phyloP scores from a whole-genome alignment of 768 basidiomycete genomes.

The Agrocybe pediades region DNA sequence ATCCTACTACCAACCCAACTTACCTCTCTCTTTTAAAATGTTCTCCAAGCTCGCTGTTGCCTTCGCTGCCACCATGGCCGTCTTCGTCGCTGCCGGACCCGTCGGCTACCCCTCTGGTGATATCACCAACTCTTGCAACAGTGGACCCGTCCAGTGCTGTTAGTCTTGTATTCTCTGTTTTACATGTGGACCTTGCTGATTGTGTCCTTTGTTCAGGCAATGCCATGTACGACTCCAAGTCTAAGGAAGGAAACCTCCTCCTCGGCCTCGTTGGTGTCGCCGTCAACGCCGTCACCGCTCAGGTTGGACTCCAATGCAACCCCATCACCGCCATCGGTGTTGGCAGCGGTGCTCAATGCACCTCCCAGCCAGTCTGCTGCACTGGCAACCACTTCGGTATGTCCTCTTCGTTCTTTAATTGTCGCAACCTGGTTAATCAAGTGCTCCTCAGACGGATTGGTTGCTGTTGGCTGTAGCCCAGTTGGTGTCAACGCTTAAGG shows the following conservation, averaged over 20 bases:
- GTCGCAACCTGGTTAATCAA: background rate
- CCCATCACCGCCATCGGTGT: constrained; percentile 23
- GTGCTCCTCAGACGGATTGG: constrained; percentile 18
- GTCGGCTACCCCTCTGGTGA: constrained; percentile 6
- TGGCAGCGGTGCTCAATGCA: constrained; percentile 11
- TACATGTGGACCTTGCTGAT: background rate
- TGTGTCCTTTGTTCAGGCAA: constrained; percentile 14
- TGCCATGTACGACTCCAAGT: constrained; percentile 10
- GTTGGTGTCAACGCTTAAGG: constrained; percentile 27
- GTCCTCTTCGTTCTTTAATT: constrained; percentile 3
- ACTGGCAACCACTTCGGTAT: constrained; percentile 24
- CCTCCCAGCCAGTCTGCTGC: constrained; percentile 28
- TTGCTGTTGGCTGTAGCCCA: constrained; percentile 29
- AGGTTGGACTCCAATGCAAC: constrained; percentile 20
- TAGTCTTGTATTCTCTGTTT: background rate
- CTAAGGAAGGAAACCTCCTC: constrained; percentile 1
- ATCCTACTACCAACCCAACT: constrained; percentile 6
- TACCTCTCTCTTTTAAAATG: constrained; percentile 21
- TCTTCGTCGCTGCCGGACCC: constrained; percentile 31
- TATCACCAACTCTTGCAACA: constrained; percentile 26
- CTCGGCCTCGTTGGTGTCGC: constrained; percentile 10
- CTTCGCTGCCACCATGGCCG: constrained; percentile 22
- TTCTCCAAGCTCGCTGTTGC: constrained; percentile 30
- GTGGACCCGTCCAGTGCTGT: constrained; percentile 30
- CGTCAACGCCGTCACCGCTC: constrained; percentile 1